Percentiles rank a stretch among this genome's conserved stretches.
Conservation (phyloP, 768 basidiomycete genomes). For the Hirschioporus abietinus region DNA sequence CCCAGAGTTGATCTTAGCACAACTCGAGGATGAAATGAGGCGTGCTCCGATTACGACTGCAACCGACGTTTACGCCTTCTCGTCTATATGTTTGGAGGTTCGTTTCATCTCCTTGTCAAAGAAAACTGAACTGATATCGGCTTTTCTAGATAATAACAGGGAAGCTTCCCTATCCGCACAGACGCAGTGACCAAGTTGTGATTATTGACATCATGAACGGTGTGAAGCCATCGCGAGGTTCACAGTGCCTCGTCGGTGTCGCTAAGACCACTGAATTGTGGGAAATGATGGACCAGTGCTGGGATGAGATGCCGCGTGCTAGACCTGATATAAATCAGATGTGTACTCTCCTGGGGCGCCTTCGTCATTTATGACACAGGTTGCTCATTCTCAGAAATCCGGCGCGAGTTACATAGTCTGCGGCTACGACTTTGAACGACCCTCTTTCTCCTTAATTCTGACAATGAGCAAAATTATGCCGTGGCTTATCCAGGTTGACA, state of each 20-base stretch:
- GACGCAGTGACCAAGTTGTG: conserved; percentile 51
- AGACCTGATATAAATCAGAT: background rate
- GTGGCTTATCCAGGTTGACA: background rate
- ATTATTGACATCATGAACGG: conserved; percentile 51
- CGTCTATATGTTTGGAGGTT: conserved; percentile 55
- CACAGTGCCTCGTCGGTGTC: conserved; percentile 16
- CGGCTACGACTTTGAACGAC: background rate
- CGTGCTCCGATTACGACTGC: conserved; percentile 41
- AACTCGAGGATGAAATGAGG: conserved; percentile 42
- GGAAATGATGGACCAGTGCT: conserved; percentile 40
- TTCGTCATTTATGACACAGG: background rate
- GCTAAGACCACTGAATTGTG: conserved; percentile 28
- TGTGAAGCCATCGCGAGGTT: conserved; percentile 38
- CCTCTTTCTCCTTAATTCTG: background rate
- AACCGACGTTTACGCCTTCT: conserved; percentile 60
- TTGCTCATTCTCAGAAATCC: too few species aligned
- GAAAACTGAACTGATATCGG: background rate
- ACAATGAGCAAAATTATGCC: background rate
- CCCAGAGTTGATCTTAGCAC: conserved; percentile 48
- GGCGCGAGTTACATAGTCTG: background rate
- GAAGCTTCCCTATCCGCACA: conserved; percentile 45
- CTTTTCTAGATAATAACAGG: conserved; percentile 42
- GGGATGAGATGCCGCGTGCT: conserved; percentile 22
- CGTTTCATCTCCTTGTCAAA: conserved; percentile 5
- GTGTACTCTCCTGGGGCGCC: background rate